phyloP scores from a whole-genome alignment of 2,329 filamentous ascomycete species.

The Exophiala oligosperma region DNA sequence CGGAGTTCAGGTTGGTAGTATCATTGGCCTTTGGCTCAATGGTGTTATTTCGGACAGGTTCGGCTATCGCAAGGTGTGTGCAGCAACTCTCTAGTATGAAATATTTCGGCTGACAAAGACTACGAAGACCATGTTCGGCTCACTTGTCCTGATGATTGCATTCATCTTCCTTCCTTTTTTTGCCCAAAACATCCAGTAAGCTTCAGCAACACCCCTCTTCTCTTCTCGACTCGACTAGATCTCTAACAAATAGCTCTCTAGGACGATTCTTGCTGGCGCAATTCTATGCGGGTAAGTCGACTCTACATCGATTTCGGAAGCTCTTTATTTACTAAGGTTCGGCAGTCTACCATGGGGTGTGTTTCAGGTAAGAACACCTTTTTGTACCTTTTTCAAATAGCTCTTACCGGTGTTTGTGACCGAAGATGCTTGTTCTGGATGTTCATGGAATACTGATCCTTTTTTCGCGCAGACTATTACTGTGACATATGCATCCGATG shows the following conservation, averaged over 20 bases:
- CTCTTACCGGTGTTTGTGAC: no score
- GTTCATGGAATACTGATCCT: no score
- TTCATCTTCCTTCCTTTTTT: slow-evolving; percentile 43
- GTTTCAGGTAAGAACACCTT: slow-evolving; percentile 33
- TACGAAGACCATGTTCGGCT: slow-evolving; percentile 59
- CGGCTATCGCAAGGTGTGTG: slow-evolving; percentile 48
- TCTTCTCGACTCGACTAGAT: no score
- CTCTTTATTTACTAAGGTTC: no score
- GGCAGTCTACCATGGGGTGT: slow-evolving; percentile 40
- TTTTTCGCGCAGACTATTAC: slow-evolving; percentile 36
- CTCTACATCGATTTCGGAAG: no score
- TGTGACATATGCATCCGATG: slow-evolving; percentile 34
- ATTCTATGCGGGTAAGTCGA: no score
- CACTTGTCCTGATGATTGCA: slow-evolving; percentile 48
- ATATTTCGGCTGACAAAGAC: slow-evolving; percentile 48
- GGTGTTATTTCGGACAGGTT: slow-evolving; percentile 31
- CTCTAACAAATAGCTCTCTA: slow-evolving; percentile 28
- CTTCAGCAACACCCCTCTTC: no score
- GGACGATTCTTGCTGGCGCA: slow-evolving; percentile 36
- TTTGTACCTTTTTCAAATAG: no score
- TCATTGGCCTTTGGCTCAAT: slow-evolving; percentile 33
- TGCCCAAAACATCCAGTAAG: slow-evolving; percentile 27
- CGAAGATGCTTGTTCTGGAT: no score
- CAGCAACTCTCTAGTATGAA: slow-evolving; percentile 42
- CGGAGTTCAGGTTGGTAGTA: slow-evolving; percentile 29